Base-by-base conservation (phyloP, 1,139 yeast genomes). In the Schizosaccharomyces versatilis region DNA sequence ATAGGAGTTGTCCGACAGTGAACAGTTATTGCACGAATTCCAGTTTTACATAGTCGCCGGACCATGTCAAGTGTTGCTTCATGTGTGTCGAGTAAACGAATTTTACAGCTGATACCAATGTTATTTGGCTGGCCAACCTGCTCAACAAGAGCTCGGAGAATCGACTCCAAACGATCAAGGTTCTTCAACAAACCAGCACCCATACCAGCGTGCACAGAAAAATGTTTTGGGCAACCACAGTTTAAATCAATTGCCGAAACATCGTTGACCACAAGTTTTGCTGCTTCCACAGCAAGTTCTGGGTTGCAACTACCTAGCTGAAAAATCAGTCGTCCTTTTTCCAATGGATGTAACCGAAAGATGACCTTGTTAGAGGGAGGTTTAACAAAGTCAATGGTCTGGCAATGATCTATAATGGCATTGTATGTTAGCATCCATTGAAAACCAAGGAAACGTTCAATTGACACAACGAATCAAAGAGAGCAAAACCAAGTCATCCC, bases 231-330 rank as follows among this genome's bases (percentile, higher is more conserved):
- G 68, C 98, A 90, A 3, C 98, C 98, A 47, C 95, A 85, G 66
- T 90, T 90, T 59, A 90, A 76, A 65, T 90, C 98, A 12, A 90
- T 82, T 7, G 94, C 97, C 59, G 80, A 86, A 1, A 90, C 97
- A 66, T 90, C 98, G 1, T 72, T 64, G 14, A 88, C 85, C 1
- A 90, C 84, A 53, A 80, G 72, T 56, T 73, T 69, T 0, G 95
- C 96, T 0, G 96, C 98, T 59, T 79, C 71, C 0, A 85, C 95
- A 0, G 98, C 98, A 19, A 86, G 68, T 0, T 78, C 81, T 0
- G 97, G 81, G 60, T 78, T 75, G 0, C 95, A 76, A 0, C 95
- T 80, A 7, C 98, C 98, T 69, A 90, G 72, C 68, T 90, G 98
- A 63, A 90, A 85, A 15, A 90, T 80, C 53, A 90, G 67, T 63